Evolutionary conservation across 768 basidiomycete species (phyloP), one percentile per base, ranked within the genome.

Genomic region (Boletus bicolor): DNA sequence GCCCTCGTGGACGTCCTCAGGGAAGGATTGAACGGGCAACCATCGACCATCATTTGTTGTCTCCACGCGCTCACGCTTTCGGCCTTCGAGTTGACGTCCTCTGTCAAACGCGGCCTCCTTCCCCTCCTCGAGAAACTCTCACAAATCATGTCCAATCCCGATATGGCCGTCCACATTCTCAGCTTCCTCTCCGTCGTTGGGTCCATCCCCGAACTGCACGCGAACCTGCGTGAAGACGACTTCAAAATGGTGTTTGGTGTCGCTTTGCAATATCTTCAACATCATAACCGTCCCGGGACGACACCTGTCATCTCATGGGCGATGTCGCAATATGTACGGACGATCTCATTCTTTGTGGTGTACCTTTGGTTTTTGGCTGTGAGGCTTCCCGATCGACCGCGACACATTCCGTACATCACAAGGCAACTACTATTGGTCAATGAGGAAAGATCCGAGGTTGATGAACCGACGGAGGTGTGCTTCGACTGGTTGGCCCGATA

Each of bases 401-500:
- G 80, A 32, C 87, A 96, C 66, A 82, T 98, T 30, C 82, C 84
- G 30, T 93, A 88, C 73, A 93, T 99, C 68, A 87, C 89, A 0
- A 81, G 89, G 9, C 89, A 93, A 61, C 80, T 99, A 1, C 76
- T 95, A 9, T 77, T 93, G 26, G 93, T 93, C 14, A 93, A 93
- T 72, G 88, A 90, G 56, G 86, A 82, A 14, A 82, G 81, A 51
- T 74, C 75, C 2, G 79, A 82, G 39, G 76, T 95, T 6, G 97
- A 98, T 69, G 92, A 91, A 56, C 86, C 88, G 28, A 91, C 94
- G 0, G 93, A 98, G 67, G 96, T 98, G 36, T 96, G 93, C 72
- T 95, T 98, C 66, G 97, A 99, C 69, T 98, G 95, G 93, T 79
- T 99, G 17, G 89, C 93, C 10, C 81, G 97, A 17, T 97, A 97